Conservation (phyloP, 768 basidiomycete species). For the Rhizopogon salebrosus region DNA sequence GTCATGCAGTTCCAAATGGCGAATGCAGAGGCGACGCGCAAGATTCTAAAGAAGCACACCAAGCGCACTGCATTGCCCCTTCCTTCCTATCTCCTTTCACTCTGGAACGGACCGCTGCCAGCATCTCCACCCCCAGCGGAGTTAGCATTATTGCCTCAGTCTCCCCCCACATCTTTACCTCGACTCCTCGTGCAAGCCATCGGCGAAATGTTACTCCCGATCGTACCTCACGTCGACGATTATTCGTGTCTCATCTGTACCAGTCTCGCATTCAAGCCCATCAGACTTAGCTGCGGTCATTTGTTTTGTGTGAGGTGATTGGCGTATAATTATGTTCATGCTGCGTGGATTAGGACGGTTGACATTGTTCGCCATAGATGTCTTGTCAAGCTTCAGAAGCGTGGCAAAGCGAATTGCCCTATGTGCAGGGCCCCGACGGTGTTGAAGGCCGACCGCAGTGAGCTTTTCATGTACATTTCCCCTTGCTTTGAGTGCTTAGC, state of each 20-base stretch:
- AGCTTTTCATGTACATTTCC: conserved; percentile 23
- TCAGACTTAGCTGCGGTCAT: conserved; percentile 76
- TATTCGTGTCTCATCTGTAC: conserved; percentile 88
- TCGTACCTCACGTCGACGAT: conserved; percentile 77
- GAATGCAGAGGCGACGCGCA: conserved; percentile 84
- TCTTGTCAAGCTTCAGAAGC: conserved; percentile 88
- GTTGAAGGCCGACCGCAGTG: conserved; percentile 69
- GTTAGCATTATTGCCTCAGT: conserved; percentile 18
- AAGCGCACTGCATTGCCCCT: conserved; percentile 83
- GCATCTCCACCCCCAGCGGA: conserved; percentile 22
- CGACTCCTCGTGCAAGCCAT: conserved; percentile 76
- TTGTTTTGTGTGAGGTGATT: conserved; percentile 63
- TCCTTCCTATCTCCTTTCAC: conserved; percentile 28
- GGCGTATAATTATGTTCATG: background rate
- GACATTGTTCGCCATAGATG: conserved; percentile 39
- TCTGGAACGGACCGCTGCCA: conserved; percentile 9
- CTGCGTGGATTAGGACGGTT: background rate
- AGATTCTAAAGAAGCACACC: conserved; percentile 92
- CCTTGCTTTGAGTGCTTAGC: background rate
- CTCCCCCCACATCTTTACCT: conserved; percentile 41
- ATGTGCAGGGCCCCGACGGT: conserved; percentile 81
- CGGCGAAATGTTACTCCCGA: conserved; percentile 74
- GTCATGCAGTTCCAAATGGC: conserved; percentile 65
- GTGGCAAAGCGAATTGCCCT: conserved; percentile 71
- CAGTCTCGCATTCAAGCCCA: conserved; percentile 88